These are phyloP conservation scores for Eucalyptus globulus DNA, from an alignment of 345 rosid genomes.

Conservation along the genomic window DNA sequence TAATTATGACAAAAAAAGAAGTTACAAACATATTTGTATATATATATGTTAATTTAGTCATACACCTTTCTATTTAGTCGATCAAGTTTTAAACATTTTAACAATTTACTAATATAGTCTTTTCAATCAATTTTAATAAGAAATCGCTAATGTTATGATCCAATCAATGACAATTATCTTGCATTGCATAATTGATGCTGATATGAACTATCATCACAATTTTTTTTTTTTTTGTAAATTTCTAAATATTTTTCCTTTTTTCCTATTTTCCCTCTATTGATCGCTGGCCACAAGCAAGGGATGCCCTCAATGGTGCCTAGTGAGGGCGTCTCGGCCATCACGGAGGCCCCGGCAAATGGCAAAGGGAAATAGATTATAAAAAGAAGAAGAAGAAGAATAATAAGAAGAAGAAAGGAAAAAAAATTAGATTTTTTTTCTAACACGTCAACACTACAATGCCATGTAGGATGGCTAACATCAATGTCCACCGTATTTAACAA, in stretches of 20 bases:
- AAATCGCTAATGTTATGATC: neutral
- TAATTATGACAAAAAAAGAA: neutral
- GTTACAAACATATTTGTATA: fast-evolving
- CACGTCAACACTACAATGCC: fast-evolving
- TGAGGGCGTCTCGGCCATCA: too few relatives aligned
- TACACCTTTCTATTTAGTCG: neutral
- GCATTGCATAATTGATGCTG: fast-evolving
- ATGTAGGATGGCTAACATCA: fast-evolving
- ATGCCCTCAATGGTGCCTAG: too few relatives aligned
- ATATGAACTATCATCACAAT: too few relatives aligned
- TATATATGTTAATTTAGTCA: neutral
- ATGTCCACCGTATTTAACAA: neutral
- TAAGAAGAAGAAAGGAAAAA: too few relatives aligned
- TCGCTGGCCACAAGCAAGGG: too few relatives aligned
- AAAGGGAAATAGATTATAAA: too few relatives aligned
- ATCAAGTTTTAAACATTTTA: neutral
- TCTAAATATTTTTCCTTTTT: too few relatives aligned
- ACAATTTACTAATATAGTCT: neutral
- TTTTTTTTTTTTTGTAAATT: too few relatives aligned
- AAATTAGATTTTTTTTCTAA: too few relatives aligned
- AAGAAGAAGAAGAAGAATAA: too few relatives aligned
- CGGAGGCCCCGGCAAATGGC: too few relatives aligned
- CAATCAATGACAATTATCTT: fast-evolving
- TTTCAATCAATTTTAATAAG: neutral
- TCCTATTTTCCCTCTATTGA: too few relatives aligned